Base-by-base conservation (phyloP, 345 rosid genomes). In the Tarenaya hassleriana region DNA sequence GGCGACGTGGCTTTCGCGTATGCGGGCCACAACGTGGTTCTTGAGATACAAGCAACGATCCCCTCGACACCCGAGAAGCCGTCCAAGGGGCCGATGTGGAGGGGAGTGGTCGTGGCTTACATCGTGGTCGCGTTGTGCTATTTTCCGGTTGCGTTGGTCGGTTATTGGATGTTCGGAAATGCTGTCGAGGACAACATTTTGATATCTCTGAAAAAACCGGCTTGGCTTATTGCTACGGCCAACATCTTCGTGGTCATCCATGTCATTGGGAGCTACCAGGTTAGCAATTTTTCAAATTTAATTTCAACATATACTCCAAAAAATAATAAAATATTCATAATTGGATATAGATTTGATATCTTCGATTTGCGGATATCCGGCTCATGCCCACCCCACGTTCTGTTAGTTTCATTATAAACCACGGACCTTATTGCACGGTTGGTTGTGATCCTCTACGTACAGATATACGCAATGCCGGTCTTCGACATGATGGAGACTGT, bases 21-120 rank as follows among this genome's bases (percentile, higher is more conserved):
- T 29, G 96, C 90, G 0, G 94, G 96, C 0, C 96, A 87, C 64
- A 84, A 87, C 9, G 94, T 87, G 10, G 96, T 79, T 7, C 67
- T 87, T 68, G 94, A 84, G 73, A 87, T 87, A 38, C 96, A 87
- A 70, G 96, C 96, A 40, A 87, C 96, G 0, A 79, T 87, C 63
- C 96, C 94, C 16, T 87, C 96, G 12, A 76, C 90, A 0, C 87
- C 83, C 4, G 96, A 77, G 67, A 87, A 77, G 67, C 87, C 89
- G 3, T 87, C 96, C 6, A 87, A 84, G 71, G 85, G 83, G 5
- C 87, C 96, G 0, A 87, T 87, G 96, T 81, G 89, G 94, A 81
- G 15, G 67, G 96, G 96, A 54, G 94, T 87, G 27, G 2, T 81
- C 24, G n/a, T n/a, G n/a, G n/a, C n/a, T n/a, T n/a, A n/a, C n/a